Percentiles rank a stretch among this genome's conserved stretches.
These are phyloP conservation scores for Phytophthora fragariae DNA, from an alignment of 352 stramenopile genomes.

Conservation along the genomic window DNA sequence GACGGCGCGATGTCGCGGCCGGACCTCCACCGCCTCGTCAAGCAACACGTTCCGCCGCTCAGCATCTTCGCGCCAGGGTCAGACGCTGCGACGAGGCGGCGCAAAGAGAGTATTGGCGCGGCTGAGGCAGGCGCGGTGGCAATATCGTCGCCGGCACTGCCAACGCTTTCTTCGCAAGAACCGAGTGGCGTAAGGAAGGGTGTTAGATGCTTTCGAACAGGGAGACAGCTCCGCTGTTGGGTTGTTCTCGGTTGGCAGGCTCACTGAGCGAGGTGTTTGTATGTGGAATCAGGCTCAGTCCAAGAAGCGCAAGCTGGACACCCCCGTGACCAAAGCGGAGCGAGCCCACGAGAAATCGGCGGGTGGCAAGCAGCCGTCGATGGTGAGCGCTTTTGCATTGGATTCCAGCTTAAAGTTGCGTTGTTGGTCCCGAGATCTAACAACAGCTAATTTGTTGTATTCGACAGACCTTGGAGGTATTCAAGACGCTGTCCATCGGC, in stretches of 20 bases:
- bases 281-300: conserved; percentile 28
- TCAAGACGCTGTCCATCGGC: conserved; percentile 66
- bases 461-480: conserved; percentile 66
- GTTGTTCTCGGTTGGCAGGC: neutral
- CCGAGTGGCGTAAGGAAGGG: conserved; percentile 38
- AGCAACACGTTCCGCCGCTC: conserved; percentile 71
- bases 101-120: conserved; percentile 7
- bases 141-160: conserved; percentile 9
- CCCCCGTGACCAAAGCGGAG: conserved; percentile 24
- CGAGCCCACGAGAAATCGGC: conserved; percentile 20
- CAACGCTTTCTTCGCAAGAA: conserved; percentile 24
- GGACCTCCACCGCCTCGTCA: conserved; percentile 54
- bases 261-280: conserved; percentile 1
- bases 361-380: conserved; percentile 34
- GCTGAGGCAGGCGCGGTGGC: neutral
- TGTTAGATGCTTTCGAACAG: conserved; percentile 31
- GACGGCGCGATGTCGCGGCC: conserved; percentile 33
- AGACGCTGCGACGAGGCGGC: conserved; percentile 6
- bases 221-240: conserved; percentile 36
- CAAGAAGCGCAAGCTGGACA: conserved; percentile 61
- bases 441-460: neutral
- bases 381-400: conserved; percentile 35
- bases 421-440: neutral
- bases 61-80: conserved; percentile 62
- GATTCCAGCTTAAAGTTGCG: neutral